phyloP scores from a whole-genome alignment of 352 stramenopile species.

The Phytophthora melonis region DNA sequence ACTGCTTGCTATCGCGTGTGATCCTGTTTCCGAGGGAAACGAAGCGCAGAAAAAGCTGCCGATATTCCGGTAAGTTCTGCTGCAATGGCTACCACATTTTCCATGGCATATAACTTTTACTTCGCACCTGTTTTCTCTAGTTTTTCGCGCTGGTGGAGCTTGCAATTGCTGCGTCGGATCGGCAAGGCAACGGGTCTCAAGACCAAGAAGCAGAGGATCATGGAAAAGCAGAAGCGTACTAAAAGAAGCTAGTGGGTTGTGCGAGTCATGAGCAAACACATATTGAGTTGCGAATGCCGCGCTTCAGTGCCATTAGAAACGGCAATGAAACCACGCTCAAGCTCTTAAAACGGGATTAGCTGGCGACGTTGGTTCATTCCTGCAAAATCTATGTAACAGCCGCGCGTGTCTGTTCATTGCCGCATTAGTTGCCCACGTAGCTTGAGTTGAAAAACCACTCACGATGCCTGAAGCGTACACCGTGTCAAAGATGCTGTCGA shows the following conservation, averaged over 20 bases:
- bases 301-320: constrained; percentile 14
- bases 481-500: constrained; percentile 86
- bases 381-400: constrained; percentile 30
- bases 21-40: constrained; percentile 66
- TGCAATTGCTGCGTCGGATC: constrained; percentile 83
- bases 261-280: constrained; percentile 1
- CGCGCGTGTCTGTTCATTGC: constrained; percentile 23
- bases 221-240: constrained; percentile 39
- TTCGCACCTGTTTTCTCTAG: constrained; percentile 33
- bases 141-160: constrained; percentile 85
- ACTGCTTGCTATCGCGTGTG: constrained; percentile 82
- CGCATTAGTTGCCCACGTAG: constrained; percentile 2
- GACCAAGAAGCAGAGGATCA: constrained; percentile 70
- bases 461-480: constrained; percentile 74
- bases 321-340: constrained; percentile 29
- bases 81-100: not conserved
- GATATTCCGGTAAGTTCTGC: constrained; percentile 70
- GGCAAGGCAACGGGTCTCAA: constrained; percentile 81
- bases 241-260: constrained; percentile 29
- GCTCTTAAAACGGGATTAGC: constrained; percentile 8
- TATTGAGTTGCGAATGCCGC: not conserved
- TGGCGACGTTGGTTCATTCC: constrained; percentile 8
- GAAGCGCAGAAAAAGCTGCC: constrained; percentile 64
- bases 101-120: too few species aligned
- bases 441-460: not conserved